Evolutionary conservation across 1,139 yeast genomes (phyloP).

Genomic region (Candida sp.): DNA sequence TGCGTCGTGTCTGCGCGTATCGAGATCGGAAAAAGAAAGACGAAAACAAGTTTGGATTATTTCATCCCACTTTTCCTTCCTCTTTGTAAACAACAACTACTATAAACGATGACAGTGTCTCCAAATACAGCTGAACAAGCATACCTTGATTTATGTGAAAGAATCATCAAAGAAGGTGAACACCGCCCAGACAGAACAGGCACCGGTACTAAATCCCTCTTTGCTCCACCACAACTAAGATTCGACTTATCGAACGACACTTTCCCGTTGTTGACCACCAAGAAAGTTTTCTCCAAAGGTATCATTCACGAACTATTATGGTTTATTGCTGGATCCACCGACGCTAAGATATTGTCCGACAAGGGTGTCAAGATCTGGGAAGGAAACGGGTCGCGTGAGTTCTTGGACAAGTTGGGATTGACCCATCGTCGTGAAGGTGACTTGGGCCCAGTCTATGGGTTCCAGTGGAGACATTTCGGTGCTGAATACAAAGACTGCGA

Average conservation of each 20-base stretch:
- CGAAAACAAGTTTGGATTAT: background rate
- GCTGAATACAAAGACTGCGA: conserved; percentile 89
- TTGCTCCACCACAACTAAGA: conserved; percentile 96
- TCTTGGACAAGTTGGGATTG: conserved; percentile 82
- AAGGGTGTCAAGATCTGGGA: conserved; percentile 97
- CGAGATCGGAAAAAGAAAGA: background rate
- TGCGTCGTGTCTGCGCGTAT: background rate
- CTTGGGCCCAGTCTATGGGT: conserved; percentile 97
- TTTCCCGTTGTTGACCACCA: conserved; percentile 92
- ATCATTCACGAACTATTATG: conserved; percentile 89
- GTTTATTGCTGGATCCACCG: conserved; percentile 93
- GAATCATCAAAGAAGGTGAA: conserved; percentile 85
- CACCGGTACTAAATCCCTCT: conserved; percentile 88
- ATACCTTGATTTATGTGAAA: conserved; percentile 79
- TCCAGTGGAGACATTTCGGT: conserved; percentile 99
- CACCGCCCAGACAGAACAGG: conserved; percentile 96
- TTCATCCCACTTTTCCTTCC: background rate
- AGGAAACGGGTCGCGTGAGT: conserved; percentile 97
- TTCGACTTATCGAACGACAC: conserved; percentile 73
- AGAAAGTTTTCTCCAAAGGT: conserved; percentile 88
- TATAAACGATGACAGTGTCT: conserved; percentile 26
- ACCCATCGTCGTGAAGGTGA: conserved; percentile 88
- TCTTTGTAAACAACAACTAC: background rate
- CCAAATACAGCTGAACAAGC: conserved; percentile 71
- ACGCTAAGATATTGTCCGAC: conserved; percentile 76